Evolutionary conservation across 2,329 filamentous ascomycete species (phyloP), one percentile per base, ranked within the genome.

Genomic region (Arthrocladium fulminans): DNA sequence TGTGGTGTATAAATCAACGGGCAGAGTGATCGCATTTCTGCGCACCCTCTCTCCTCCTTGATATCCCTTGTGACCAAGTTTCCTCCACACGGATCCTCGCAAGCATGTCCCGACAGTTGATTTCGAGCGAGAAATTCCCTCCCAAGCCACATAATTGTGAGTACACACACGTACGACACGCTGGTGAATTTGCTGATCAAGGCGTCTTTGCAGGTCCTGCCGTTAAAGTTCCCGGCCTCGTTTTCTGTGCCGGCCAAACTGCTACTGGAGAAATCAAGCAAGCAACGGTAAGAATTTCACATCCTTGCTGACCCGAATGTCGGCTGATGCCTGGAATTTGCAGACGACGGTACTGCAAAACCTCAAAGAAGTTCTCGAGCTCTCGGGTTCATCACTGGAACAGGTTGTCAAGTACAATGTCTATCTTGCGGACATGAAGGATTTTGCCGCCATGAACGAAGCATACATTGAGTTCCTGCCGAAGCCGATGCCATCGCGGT

Each of bases 371-470:
- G 71, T 84, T 5, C 76, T 85, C 17, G 70, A 77, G 54, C 80
- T 74, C 7, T 76, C 79, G 0, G 80, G 80, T 1, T 77, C 73
- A 45, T 71, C 67, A 50, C 67, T 84, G 30, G 67, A 73, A 25
- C 80, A 83, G 49, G 74, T 80, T 0, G 73, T 84, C 61, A 84
- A 85, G 64, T 74, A 81, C 52, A 84, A 83, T 57, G 70, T 84
- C 23, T 86, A 80, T 60, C 61, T 86, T 17, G 77, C 75, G 1
- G 73, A 74, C 50, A 85, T 86, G 80, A 69, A 75, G 41, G 70
- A 84, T 61, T 85, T 84, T 60, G 73, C 69, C 65, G 80, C 81
- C 65, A 88, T 94, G 85, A 94, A 95, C 70, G 75, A 75, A 56
- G 84, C 87, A 62, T 94, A 92, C 40, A 51, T 41, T 41, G 38